These are phyloP conservation scores for Forsythia viridissima DNA, from an alignment of 257 asterid species.

Conservation along the genomic window DNA sequence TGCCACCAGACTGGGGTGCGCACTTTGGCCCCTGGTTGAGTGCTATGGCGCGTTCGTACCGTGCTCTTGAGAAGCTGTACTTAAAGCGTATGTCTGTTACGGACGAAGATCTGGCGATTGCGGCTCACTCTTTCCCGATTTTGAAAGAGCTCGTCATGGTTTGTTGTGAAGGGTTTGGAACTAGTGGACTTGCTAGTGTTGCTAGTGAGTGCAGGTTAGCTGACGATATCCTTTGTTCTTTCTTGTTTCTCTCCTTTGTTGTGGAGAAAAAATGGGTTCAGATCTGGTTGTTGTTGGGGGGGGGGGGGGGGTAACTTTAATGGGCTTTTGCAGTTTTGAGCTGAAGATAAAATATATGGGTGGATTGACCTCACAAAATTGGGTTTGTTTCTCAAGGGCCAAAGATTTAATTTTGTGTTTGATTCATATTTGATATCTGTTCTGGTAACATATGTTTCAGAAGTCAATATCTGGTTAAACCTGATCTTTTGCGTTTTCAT, in stretches of 20 bases:
- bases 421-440: neutral
- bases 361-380: neutral
- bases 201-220: slow-evolving; percentile 56
- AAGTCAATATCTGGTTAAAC: neutral
- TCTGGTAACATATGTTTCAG: neutral
- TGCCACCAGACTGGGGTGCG: slow-evolving; percentile 58
- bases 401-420: neutral
- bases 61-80: slow-evolving; percentile 44
- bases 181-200: slow-evolving; percentile 46
- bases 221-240: neutral
- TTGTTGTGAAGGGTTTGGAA: slow-evolving; percentile 57
- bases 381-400: neutral
- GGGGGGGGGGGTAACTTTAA: neutral
- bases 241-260: neutral
- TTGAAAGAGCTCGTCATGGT: slow-evolving; percentile 46
- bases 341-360: neutral
- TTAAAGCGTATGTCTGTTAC: slow-evolving; percentile 48
- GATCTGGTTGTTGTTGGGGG: slow-evolving; percentile 14
- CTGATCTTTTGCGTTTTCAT: neutral
- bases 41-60: slow-evolving; percentile 36
- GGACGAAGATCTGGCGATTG: slow-evolving; percentile 39
- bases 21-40: slow-evolving; percentile 41
- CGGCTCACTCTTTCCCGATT: slow-evolving; percentile 36
- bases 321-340: neutral
- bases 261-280: slow-evolving; percentile 5